phyloP scores from a whole-genome alignment of 2,329 filamentous ascomycete genomes.

The Fusarium duplospermum region DNA sequence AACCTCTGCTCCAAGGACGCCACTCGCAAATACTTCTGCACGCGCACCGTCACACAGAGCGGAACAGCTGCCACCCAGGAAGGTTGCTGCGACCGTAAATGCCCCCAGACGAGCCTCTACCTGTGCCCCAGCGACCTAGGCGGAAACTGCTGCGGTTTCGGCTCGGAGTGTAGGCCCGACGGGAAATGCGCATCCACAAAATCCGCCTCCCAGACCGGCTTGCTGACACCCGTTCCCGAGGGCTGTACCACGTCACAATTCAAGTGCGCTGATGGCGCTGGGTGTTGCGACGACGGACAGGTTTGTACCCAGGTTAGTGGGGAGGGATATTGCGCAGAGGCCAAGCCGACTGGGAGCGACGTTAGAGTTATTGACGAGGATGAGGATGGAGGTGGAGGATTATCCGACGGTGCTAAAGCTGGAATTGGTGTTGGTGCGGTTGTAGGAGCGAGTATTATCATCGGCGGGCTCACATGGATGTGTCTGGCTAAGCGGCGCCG shows the following conservation, averaged over 20 bases:
- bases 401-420: constrained; percentile 64
- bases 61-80: constrained; percentile 42
- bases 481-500: constrained; percentile 56
- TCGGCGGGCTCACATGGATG: constrained; percentile 60
- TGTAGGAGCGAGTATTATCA: constrained; percentile 54
- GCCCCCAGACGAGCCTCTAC: constrained; percentile 56
- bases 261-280: constrained; percentile 57
- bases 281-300: constrained; percentile 62
- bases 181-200: constrained; percentile 51
- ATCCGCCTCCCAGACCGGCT: constrained; percentile 36
- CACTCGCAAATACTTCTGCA: constrained; percentile 47
- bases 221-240: constrained; percentile 51
- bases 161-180: constrained; percentile 54
- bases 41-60: constrained; percentile 42
- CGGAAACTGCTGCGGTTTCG: constrained; percentile 62
- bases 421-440: constrained; percentile 68
- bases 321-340: constrained; percentile 54
- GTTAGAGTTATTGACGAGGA: constrained; percentile 46
- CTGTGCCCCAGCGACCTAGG: constrained; percentile 58
- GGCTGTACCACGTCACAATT: constrained; percentile 61
- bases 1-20: constrained; percentile 49
- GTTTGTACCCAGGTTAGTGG: constrained; percentile 55
- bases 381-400: constrained; percentile 28
- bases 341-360: constrained; percentile 49
- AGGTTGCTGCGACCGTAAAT: constrained; percentile 56